Conservation (phyloP, 2,329 filamentous ascomycete species). For the Xylaria sp. region DNA sequence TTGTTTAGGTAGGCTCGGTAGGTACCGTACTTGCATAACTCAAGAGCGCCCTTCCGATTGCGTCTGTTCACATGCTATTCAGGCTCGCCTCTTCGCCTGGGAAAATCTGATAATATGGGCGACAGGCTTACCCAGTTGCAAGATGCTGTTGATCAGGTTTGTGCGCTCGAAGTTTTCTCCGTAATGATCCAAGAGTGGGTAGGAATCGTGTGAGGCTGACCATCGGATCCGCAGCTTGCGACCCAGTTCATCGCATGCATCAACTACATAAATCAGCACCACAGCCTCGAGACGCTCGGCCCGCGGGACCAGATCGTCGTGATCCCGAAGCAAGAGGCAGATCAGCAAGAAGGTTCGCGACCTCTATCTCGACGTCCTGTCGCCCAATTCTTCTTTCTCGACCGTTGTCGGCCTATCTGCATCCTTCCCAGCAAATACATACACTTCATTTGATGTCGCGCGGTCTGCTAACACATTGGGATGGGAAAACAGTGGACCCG, state of each 20-base stretch:
- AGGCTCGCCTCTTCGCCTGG: not conserved
- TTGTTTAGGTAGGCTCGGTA: not conserved
- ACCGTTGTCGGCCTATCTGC: not conserved
- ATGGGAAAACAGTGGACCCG: slow-evolving; percentile 63
- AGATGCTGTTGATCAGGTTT: slow-evolving; percentile 84
- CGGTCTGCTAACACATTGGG: slow-evolving; percentile 20
- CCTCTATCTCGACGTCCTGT: not conserved
- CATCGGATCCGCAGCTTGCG: slow-evolving; percentile 62
- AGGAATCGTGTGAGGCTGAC: slow-evolving; percentile 23
- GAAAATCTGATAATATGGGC: slow-evolving; percentile 62
- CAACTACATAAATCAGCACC: slow-evolving; percentile 74
- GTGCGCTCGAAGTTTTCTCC: slow-evolving; percentile 29
- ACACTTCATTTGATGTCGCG: not conserved
- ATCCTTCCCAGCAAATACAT: not conserved
- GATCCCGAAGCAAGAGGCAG: slow-evolving; percentile 62
- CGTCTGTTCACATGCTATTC: not conserved
- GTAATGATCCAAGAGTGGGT: slow-evolving; percentile 4
- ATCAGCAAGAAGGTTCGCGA: slow-evolving; percentile 61
- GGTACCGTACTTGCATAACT: not conserved
- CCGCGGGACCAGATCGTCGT: slow-evolving; percentile 69
- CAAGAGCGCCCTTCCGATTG: not conserved
- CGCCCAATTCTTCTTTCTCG: not conserved
- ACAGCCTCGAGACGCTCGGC: slow-evolving; percentile 71
- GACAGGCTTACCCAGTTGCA: slow-evolving; percentile 86
- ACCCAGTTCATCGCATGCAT: slow-evolving; percentile 76